phyloP scores from a whole-genome alignment of 805 yeast species.

The Nakazawaea ambrosiae region DNA sequence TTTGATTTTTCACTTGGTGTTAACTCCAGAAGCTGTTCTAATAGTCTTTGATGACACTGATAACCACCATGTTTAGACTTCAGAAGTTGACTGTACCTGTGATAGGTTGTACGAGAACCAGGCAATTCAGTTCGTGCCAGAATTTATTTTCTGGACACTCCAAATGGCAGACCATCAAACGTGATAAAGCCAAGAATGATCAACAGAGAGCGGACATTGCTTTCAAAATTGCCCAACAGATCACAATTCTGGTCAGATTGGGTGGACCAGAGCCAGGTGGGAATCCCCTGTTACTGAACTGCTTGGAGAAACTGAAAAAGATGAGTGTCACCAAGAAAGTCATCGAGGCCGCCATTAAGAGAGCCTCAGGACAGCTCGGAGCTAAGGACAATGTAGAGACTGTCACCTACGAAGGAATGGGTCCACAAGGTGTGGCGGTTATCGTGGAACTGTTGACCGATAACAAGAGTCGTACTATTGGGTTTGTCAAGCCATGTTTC shows the following conservation, averaged over 20 bases:
- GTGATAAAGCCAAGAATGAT: conserved; percentile 90
- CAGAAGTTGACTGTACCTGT: too few species aligned
- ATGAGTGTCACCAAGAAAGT: conserved; percentile 76
- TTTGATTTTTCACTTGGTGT: too few species aligned
- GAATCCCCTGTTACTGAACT: conserved; percentile 58
- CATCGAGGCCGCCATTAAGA: conserved; percentile 78
- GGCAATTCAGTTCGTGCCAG: too few species aligned
- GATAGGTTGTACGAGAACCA: too few species aligned
- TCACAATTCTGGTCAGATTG: conserved; percentile 69
- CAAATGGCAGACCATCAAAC: conserved; percentile 93
- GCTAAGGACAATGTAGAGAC: conserved; percentile 39
- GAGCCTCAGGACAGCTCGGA: conserved; percentile 68
- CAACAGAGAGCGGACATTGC: conserved; percentile 65
- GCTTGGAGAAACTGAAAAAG: conserved; percentile 72
- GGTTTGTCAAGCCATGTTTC: conserved; percentile 67
- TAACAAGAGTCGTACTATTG: conserved; percentile 76
- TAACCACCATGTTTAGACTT: too few species aligned
- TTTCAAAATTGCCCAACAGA: conserved; percentile 63
- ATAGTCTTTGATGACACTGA: too few species aligned
- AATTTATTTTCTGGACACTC: conserved; percentile 75
- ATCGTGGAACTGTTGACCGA: conserved; percentile 86
- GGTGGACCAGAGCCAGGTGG: conserved; percentile 60
- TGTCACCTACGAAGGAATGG: conserved; percentile 80
- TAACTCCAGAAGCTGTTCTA: too few species aligned
- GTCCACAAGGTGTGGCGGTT: conserved; percentile 86